Percentiles rank a stretch among this genome's conserved stretches.
phyloP scores from a whole-genome alignment of 768 basidiomycete genomes.

The Phallus indusiatus region DNA sequence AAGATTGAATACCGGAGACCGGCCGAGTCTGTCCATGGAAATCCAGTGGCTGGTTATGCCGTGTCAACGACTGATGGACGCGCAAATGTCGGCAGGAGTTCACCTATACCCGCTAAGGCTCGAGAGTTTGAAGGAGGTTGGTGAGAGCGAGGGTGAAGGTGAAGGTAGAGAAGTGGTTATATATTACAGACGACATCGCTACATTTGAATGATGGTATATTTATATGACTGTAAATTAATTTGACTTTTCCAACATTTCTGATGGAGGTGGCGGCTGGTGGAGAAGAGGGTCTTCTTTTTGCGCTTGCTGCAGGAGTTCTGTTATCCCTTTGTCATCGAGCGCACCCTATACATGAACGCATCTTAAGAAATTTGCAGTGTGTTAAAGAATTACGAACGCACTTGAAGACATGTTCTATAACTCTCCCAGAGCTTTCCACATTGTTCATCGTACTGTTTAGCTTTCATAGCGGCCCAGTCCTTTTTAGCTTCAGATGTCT shows the following conservation, averaged over 20 bases:
- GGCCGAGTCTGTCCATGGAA: slow-evolving; percentile 6
- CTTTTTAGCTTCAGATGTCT: slow-evolving; percentile 36
- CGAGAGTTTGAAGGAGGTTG: slow-evolving; percentile 1
- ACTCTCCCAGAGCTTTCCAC: slow-evolving; percentile 72
- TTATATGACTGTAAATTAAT: background rate
- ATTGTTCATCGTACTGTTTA: slow-evolving; percentile 78
- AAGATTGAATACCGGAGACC: slow-evolving; percentile 74
- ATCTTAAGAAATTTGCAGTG: background rate
- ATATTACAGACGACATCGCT: background rate
- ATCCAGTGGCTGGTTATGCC: slow-evolving; percentile 4
- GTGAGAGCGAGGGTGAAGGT: background rate
- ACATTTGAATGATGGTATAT: background rate
- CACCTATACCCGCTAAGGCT: slow-evolving; percentile 4
- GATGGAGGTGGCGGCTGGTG: slow-evolving; percentile 45
- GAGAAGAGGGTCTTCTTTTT: slow-evolving; percentile 65
- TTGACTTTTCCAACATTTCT: background rate
- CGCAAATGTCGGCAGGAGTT: slow-evolving; percentile 6
- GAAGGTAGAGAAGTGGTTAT: background rate
- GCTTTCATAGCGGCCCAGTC: slow-evolving; percentile 70
- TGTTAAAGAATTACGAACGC: slow-evolving; percentile 17
- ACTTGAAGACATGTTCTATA: slow-evolving; percentile 84
- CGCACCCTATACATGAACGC: slow-evolving; percentile 46
- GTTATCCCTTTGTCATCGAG: slow-evolving; percentile 71
- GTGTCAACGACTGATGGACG: background rate
- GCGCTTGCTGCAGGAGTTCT: slow-evolving; percentile 66